phyloP scores from a whole-genome alignment of 331 rosid genomes.

The Prunus yedoensis region DNA sequence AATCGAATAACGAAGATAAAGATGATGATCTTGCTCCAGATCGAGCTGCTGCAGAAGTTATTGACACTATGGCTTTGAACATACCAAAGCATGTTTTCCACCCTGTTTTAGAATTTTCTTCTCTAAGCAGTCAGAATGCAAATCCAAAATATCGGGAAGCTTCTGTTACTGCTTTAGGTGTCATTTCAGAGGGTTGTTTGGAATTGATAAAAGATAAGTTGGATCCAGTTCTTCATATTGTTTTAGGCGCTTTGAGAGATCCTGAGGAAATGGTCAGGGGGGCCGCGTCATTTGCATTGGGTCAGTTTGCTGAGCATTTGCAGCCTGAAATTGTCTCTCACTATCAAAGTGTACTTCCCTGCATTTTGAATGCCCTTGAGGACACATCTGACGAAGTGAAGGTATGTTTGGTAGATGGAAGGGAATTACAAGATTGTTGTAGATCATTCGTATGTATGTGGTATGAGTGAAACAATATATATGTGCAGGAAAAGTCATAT shows the following conservation, averaged over 20 bases:
- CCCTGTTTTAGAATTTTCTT: constrained; percentile 83
- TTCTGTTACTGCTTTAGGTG: constrained; percentile 89
- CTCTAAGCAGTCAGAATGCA: constrained; percentile 78
- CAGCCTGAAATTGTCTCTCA: constrained; percentile 96
- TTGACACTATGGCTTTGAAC: constrained; percentile 94
- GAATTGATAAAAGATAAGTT: constrained; percentile 78
- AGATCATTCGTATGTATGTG: constrained; percentile 15
- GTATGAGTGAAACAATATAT: constrained; percentile 21
- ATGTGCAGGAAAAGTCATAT: constrained; percentile 88
- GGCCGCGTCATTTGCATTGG: constrained; percentile 97
- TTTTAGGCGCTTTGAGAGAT: constrained; percentile 88
- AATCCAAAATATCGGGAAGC: constrained; percentile 97
- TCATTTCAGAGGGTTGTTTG: constrained; percentile 96
- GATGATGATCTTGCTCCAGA: constrained; percentile 98
- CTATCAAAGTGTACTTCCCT: constrained; percentile 94
- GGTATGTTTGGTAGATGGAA: constrained; percentile 48
- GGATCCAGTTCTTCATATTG: constrained; percentile 90
- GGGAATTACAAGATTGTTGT: constrained; percentile 12
- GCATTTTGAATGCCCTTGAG: constrained; percentile 91
- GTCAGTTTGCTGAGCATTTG: constrained; percentile 95
- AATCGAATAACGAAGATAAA: constrained; percentile 72
- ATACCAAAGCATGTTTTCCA: constrained; percentile 79
- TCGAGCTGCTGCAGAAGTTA: constrained; percentile 97
- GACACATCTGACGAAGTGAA: constrained; percentile 94
- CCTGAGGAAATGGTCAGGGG: constrained; percentile 98